Percentiles rank a stretch among this genome's conserved stretches.
Conservation (phyloP, 768 basidiomycete species). For the Suillus cothurnatus region DNA sequence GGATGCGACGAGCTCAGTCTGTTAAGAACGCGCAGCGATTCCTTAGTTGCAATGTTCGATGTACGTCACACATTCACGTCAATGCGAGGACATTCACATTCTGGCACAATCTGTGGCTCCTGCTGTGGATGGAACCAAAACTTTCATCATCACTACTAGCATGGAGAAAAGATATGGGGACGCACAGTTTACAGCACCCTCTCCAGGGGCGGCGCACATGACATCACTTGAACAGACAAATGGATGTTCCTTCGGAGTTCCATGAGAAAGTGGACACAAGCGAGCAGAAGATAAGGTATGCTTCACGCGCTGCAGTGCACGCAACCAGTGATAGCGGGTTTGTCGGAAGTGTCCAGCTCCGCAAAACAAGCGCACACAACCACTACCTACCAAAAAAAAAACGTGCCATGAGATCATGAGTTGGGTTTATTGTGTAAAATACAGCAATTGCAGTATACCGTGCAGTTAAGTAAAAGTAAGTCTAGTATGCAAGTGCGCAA, state of each 20-base stretch:
- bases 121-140: background rate
- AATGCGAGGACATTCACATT: background rate
- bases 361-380: background rate
- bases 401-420: conserved; percentile 5
- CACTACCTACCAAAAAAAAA: background rate
- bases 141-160: background rate
- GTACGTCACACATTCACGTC: too few relatives aligned
- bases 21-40: background rate
- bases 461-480: background rate
- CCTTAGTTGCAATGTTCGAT: background rate
- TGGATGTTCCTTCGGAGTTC: background rate
- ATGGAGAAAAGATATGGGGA: background rate
- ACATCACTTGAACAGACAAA: background rate
- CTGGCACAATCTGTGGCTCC: background rate
- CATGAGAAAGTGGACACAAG: background rate
- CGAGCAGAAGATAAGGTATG: background rate
- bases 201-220: background rate
- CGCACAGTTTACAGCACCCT: background rate
- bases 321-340: background rate
- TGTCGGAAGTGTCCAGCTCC: background rate
- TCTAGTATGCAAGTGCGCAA: conserved; percentile 14
- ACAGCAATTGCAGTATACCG: conserved; percentile 6
- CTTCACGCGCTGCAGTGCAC: background rate
- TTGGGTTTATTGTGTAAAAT: conserved; percentile 11
- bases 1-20: background rate